These are phyloP conservation scores for Cytospora piceae DNA, from an alignment of 2,329 filamentous ascomycete species.

Conservation along the genomic window DNA sequence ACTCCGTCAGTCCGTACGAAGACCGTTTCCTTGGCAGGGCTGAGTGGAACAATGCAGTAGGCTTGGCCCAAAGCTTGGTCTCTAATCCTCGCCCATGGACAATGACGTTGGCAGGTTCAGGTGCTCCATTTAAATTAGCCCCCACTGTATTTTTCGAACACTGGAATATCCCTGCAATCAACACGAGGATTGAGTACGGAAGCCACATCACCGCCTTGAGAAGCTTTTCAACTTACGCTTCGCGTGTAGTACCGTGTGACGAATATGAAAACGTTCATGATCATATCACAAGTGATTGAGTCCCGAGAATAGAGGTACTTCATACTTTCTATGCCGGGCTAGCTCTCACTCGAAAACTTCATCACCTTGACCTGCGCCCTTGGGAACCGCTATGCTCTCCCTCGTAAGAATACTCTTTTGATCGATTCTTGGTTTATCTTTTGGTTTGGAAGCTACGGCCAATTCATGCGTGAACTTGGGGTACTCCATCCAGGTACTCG, in stretches of 20 bases:
- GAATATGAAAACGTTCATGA: neutral
- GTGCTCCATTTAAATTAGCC: neutral
- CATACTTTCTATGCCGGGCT: neutral
- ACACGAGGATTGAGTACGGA: too few relatives aligned
- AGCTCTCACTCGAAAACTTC: neutral
- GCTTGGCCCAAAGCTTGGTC: neutral
- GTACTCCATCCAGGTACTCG: neutral
- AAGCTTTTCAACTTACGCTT: too few relatives aligned
- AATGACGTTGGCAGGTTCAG: neutral
- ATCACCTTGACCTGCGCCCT: too few relatives aligned
- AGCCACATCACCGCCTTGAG: too few relatives aligned
- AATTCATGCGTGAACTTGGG: neutral
- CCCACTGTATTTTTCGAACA: neutral
- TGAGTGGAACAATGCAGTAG: neutral
- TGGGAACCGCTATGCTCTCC: too few relatives aligned
- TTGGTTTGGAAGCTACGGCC: neutral
- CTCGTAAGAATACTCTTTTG: too few relatives aligned
- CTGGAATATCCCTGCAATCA: neutral
- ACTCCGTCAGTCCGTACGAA: neutral
- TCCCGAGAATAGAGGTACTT: neutral
- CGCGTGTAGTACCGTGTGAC: neutral
- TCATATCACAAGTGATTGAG: neutral
- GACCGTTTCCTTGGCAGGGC: conserved; percentile 4
- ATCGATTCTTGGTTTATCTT: neutral
- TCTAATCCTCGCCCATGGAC: neutral